Base-by-base conservation (phyloP, 805 yeast species). In the Naumovozyma baii region DNA sequence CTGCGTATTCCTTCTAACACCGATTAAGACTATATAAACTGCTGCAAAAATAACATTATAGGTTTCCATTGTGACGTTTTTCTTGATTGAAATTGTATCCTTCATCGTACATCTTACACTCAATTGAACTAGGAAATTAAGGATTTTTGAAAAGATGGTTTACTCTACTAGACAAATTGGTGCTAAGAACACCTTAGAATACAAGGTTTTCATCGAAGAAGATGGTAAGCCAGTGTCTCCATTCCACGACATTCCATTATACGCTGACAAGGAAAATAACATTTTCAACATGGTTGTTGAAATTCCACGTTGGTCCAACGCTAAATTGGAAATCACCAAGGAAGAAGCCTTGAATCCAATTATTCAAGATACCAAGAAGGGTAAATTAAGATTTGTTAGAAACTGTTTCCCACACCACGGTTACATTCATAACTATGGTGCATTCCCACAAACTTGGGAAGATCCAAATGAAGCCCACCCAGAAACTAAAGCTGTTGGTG, bases 321-420 rank as follows among this genome's bases (percentile, higher is more conserved):
- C 96, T 50, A 92, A 92, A 73, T 73, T 88, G 64, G 98, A 92
- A 68, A 87, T 88, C 66, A 76, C 83, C 64, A 88, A 87, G 70
- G 94, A 83, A 55, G 69, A 69, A 53, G 66, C 75, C 34, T 73
- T 87, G 62, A 92, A 92, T 73, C 98, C 98, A 57, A 92, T 92
- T 55, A 72, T 84, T 46, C 98, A 92, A 72, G 98, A 92, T 68
- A 84, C 94, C 61, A 92, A 92, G 74, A 90, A 92, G 74, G 97
- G 96, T 52, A 82, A 86, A 67, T 77, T 87, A 59, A 80, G 97
- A 70, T 92, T 81, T 55, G 97, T 92, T 44, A 81, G 95, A 72
- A 92, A 92, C 77, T 79, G 94, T 66, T 90, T 90, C 85, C 98
- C 98, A 39, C 95, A 84, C 73, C 94, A 92, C 65, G 98, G 98